A percentile compares a stretch with the other conserved stretches of the same genome.
phyloP scores from a whole-genome alignment of 2,329 filamentous ascomycete species.

The Colletotrichum godetiae region DNA sequence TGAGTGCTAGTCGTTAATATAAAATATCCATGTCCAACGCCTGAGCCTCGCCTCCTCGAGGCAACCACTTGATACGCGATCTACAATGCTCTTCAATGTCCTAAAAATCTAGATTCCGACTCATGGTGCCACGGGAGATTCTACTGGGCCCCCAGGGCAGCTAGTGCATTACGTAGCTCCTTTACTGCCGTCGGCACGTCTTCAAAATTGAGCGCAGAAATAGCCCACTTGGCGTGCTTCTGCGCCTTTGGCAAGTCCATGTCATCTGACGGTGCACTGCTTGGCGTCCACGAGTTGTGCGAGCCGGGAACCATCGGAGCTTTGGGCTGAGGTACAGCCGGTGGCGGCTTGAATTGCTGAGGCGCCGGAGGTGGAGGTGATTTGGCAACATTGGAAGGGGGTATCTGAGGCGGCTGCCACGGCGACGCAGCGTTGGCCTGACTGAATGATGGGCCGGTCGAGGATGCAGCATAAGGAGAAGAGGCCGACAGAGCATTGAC shows the following conservation, averaged over 20 bases:
- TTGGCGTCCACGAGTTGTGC: conserved; percentile 36
- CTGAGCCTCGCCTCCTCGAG: background rate
- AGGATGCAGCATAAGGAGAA: conserved; percentile 25
- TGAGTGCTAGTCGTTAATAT: background rate
- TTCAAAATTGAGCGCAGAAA: conserved; percentile 96
- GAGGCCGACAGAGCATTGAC: conserved; percentile 11
- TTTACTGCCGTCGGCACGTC: conserved; percentile 91
- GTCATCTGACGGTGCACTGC: conserved; percentile 31
- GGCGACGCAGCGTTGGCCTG: conserved; percentile 13
- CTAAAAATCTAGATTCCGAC: background rate
- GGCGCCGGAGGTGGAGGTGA: conserved; percentile 36
- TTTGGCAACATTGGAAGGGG: background rate
- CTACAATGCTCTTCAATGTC: background rate
- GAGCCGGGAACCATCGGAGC: conserved; percentile 5
- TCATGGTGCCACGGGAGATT: background rate
- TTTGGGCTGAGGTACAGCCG: conserved; percentile 23
- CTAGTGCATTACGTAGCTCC: conserved; percentile 82
- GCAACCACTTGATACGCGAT: background rate
- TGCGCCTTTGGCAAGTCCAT: conserved; percentile 83
- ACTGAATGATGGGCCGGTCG: conserved; percentile 29
- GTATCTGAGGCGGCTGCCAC: conserved; percentile 26
- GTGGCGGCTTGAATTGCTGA: conserved; percentile 38
- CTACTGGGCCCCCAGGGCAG: conserved; percentile 69
- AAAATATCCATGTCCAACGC: background rate
- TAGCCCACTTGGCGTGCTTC: conserved; percentile 97